Evolutionary conservation across 352 stramenopile species (phyloP).

Genomic region (Phytophthora rubi): DNA sequence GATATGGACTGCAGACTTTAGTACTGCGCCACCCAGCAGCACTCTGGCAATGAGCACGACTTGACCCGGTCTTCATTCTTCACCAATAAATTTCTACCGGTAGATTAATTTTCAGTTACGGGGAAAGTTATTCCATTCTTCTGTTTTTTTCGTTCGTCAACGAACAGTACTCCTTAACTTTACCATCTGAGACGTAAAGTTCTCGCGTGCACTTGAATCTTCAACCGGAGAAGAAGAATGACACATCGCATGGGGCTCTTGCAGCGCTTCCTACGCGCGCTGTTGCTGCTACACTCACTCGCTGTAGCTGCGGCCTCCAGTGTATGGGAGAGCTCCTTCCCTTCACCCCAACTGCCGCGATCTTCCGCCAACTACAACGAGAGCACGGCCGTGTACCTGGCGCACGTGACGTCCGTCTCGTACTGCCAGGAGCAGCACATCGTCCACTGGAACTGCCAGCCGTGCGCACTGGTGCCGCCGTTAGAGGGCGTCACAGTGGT

Average conservation of each 20-base stretch:
- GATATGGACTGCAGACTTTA: too few species aligned
- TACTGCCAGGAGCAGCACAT: slow-evolving; percentile 78
- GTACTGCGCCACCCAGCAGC: too few species aligned
- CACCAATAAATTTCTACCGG: too few species aligned
- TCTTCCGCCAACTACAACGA: slow-evolving; percentile 60
- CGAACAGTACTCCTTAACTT: neutral
- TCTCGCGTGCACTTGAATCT: neutral
- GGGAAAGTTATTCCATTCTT: neutral
- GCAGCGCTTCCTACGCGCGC: slow-evolving; percentile 10
- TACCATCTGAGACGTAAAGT: neutral
- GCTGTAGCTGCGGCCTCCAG: slow-evolving; percentile 1
- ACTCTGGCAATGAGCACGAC: too few species aligned
- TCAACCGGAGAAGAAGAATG: slow-evolving; percentile 10
- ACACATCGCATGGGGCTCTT: neutral
- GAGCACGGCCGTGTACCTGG: slow-evolving; percentile 70
- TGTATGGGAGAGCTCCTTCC: slow-evolving; percentile 30
- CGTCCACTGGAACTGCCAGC: slow-evolving; percentile 76
- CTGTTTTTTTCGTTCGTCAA: neutral
- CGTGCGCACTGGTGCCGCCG: slow-evolving; percentile 63
- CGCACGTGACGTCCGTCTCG: slow-evolving; percentile 76
- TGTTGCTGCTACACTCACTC: slow-evolving; percentile 33
- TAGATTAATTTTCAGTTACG: too few species aligned
- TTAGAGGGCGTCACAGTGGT: slow-evolving; percentile 61
- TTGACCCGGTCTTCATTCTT: too few species aligned
- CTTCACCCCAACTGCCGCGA: slow-evolving; percentile 11